Conservation (phyloP, 371 early-diverging fungal species). For the Mucor piriformis region DNA sequence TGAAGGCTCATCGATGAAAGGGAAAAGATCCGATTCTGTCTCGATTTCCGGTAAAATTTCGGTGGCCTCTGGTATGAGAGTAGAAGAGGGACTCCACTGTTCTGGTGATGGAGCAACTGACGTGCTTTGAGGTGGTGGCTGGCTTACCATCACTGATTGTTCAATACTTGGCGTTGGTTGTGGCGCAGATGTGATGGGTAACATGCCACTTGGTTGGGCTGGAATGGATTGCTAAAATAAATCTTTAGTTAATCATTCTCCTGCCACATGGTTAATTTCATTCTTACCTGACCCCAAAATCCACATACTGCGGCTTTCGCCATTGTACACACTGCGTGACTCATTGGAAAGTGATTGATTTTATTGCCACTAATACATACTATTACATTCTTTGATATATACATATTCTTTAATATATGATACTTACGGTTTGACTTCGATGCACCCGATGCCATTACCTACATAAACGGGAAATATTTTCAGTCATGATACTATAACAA, state of each 20-base stretch:
- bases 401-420: background rate
- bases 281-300: slow-evolving; percentile 26
- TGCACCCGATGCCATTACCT: slow-evolving; percentile 30
- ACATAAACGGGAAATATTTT: background rate
- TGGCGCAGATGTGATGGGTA: background rate
- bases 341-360: slow-evolving; percentile 9
- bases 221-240: slow-evolving; percentile 13
- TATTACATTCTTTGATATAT: background rate
- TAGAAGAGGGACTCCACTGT: no score
- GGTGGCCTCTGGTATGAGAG: no score
- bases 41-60: background rate
- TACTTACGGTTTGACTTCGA: slow-evolving; percentile 18
- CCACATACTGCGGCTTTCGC: slow-evolving; percentile 26
- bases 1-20: background rate
- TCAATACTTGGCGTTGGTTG: background rate
- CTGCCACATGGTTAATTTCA: background rate
- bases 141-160: background rate
- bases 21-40: background rate
- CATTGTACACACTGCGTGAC: slow-evolving; percentile 13
- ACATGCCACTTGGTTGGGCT: background rate
- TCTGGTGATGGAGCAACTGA: no score
- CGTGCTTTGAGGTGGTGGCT: background rate
- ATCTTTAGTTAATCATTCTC: no score
- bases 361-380: slow-evolving; percentile 4
- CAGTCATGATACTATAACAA: background rate